A percentile compares a stretch with the other conserved stretches of the same genome.
These are phyloP conservation scores for Tolypocladium tundrense DNA, from an alignment of 2,329 filamentous ascomycete species.

Conservation along the genomic window DNA sequence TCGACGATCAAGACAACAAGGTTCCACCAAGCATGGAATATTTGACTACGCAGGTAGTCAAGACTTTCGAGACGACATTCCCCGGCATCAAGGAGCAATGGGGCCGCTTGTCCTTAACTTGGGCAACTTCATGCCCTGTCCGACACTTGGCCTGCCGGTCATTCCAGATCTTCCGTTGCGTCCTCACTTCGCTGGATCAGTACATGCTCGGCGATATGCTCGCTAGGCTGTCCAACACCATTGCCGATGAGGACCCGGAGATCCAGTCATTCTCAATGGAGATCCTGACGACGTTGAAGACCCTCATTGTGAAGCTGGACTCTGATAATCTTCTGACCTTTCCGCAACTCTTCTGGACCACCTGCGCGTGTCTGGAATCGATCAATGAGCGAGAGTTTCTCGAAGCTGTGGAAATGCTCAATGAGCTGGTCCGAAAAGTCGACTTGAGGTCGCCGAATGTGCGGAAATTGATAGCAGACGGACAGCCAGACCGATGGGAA, in stretches of 20 bases:
- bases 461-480: conserved; percentile 62
- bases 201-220: conserved; percentile 97
- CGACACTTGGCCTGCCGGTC: conserved; percentile 91
- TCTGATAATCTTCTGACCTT: conserved; percentile 74
- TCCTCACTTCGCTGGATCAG: conserved; percentile 82
- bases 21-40: conserved; percentile 83
- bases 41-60: conserved; percentile 71
- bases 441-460: conserved; percentile 65
- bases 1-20: conserved; percentile 61
- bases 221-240: conserved; percentile 86
- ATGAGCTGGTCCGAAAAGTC: conserved; percentile 73
- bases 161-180: conserved; percentile 93
- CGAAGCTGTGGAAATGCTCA: conserved; percentile 84
- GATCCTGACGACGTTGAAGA: conserved; percentile 86
- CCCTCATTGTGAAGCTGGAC: conserved; percentile 77
- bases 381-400: conserved; percentile 94
- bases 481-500: conserved; percentile 79
- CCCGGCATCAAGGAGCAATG: conserved; percentile 84
- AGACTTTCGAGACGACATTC: conserved; percentile 75
- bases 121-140: conserved; percentile 95
- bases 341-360: conserved; percentile 96
- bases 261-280: conserved; percentile 98
- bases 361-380: conserved; percentile 89
- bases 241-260: conserved; percentile 87
- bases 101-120: conserved; percentile 81